Percentiles rank a stretch among this genome's conserved stretches.
Conservation (phyloP, 2,329 filamentous ascomycete species). For the Colletotrichum ledebouriae region DNA sequence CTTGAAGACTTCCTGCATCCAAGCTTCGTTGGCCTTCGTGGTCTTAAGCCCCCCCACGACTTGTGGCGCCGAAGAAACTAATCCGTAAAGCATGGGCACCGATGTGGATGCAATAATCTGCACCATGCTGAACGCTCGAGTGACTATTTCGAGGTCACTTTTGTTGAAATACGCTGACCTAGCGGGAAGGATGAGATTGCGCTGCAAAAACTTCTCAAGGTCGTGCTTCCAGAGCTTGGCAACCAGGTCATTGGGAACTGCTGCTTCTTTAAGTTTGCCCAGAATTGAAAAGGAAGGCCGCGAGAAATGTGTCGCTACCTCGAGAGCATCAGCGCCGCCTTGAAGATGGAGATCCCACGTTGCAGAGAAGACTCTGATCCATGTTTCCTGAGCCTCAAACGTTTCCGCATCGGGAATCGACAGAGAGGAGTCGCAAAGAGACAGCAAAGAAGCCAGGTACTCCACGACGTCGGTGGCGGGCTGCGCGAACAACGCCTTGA, state of each 20-base stretch:
- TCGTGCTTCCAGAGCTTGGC: constrained; percentile 59
- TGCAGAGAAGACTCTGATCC: constrained; percentile 61
- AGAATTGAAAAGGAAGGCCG: constrained; percentile 56
- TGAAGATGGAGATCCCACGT: constrained; percentile 70
- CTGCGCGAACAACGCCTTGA: constrained; percentile 68
- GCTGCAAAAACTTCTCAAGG: constrained; percentile 63
- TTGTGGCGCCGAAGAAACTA: constrained; percentile 52
- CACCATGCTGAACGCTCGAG: constrained; percentile 57
- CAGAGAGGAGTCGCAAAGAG: constrained; percentile 58
- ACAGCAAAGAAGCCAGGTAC: constrained; percentile 61
- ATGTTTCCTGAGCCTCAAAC: constrained; percentile 56
- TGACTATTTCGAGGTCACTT: constrained; percentile 57
- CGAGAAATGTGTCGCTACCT: constrained; percentile 64
- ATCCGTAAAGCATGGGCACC: constrained; percentile 60
- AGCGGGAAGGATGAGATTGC: constrained; percentile 65
- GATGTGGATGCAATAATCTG: constrained; percentile 52
- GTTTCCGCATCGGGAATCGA: constrained; percentile 50
- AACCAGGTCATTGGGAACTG: constrained; percentile 45
- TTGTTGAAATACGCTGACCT: constrained; percentile 61
- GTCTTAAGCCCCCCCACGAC: constrained; percentile 53
- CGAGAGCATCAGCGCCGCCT: constrained; percentile 59
- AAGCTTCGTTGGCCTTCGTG: constrained; percentile 54
- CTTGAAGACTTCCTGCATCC: constrained; percentile 56
- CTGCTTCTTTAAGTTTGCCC: constrained; percentile 53
- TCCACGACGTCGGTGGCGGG: constrained; percentile 62